Conservation (phyloP, 306 rosid species). For the Cercis canadensis region DNA sequence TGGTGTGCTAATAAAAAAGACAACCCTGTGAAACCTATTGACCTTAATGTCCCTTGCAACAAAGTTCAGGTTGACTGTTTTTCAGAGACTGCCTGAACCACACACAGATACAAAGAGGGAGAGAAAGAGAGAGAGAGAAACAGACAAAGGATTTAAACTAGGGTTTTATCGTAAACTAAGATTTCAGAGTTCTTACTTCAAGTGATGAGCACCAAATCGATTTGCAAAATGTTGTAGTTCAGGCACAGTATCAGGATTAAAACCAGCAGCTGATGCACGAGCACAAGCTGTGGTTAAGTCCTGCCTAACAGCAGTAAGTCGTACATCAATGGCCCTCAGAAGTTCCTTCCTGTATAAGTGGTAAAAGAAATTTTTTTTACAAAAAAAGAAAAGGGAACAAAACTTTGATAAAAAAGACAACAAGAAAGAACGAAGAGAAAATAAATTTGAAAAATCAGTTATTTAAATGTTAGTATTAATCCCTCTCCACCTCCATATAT, state of each 20-base stretch:
- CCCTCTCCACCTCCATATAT: neutral
- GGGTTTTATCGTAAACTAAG: neutral
- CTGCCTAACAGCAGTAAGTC: constrained; percentile 80
- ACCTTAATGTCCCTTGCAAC: too few species aligned
- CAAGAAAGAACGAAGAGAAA: neutral
- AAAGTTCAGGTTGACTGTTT: neutral
- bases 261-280: constrained; percentile 90
- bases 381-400: neutral
- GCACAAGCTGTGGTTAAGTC: constrained; percentile 79
- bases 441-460: neutral
- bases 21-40: neutral
- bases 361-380: neutral
- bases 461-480: neutral
- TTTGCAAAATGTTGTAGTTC: constrained; percentile 81
- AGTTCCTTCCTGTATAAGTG: constrained; percentile 81
- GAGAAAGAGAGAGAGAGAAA: neutral
- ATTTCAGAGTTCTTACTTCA: constrained; percentile 63
- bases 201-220: constrained; percentile 73
- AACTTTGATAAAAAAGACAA: constrained; percentile 2
- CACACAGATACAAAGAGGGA: neutral
- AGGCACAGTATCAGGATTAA: constrained; percentile 66
- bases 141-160: too few species aligned
- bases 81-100: neutral
- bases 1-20: neutral
- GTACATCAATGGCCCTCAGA: constrained; percentile 88